Evolutionary conservation across 2,329 filamentous ascomycete genomes (phyloP).

Genomic region (Hymenotorrendiella dingleyae): DNA sequence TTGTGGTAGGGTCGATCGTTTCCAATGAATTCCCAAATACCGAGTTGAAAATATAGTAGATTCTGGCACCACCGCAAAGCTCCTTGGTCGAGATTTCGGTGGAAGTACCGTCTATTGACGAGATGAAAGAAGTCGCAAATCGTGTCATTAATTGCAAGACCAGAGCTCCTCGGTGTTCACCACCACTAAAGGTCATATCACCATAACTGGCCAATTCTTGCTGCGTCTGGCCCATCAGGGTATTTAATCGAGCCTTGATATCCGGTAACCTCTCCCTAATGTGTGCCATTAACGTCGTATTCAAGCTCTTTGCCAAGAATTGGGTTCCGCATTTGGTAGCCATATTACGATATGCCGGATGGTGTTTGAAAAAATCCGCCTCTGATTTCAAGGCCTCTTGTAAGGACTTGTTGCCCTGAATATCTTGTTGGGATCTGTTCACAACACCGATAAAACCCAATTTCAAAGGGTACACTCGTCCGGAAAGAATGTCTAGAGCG

Average conservation of each 20-base stretch:
- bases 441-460: slow-evolving; percentile 97
- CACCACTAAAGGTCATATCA: slow-evolving; percentile 94
- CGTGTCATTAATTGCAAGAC: slow-evolving; percentile 97
- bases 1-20: slow-evolving; percentile 91
- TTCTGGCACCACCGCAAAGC: slow-evolving; percentile 30
- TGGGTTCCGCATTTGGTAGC: slow-evolving; percentile 88
- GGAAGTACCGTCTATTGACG: slow-evolving; percentile 96
- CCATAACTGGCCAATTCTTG: slow-evolving; percentile 97
- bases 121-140: slow-evolving; percentile 95
- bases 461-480: slow-evolving; percentile 92
- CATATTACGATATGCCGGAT: slow-evolving; percentile 96
- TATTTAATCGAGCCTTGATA: slow-evolving; percentile 96
- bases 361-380: slow-evolving; percentile 91
- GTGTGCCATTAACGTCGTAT: slow-evolving; percentile 90
- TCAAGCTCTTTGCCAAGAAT: slow-evolving; percentile 89
- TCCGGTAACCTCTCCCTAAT: slow-evolving; percentile 94
- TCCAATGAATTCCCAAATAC: slow-evolving; percentile 89
- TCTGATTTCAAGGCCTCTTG: slow-evolving; percentile 85
- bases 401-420: slow-evolving; percentile 92
- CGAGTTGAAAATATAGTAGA: slow-evolving; percentile 32
- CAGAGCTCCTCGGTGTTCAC: slow-evolving; percentile 90
- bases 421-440: slow-evolving; percentile 97
- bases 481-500: slow-evolving; percentile 93
- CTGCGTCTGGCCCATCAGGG: slow-evolving; percentile 98
- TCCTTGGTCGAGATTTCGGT: slow-evolving; percentile 97